Evolutionary conservation across 2,329 filamentous ascomycete species (phyloP).

Genomic region (Pseudocercospora ulei): DNA sequence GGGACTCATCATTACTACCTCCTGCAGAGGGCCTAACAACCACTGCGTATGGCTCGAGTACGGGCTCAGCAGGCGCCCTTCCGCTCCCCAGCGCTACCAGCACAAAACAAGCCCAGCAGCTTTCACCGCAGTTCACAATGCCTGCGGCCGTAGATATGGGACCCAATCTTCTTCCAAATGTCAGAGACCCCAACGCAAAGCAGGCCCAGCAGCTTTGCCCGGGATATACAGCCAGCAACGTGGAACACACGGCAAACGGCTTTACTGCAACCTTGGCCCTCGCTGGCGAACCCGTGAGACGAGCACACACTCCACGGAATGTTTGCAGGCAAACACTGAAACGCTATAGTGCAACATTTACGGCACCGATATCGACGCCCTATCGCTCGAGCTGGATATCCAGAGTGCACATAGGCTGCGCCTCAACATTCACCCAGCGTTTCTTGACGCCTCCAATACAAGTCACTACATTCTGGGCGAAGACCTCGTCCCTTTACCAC

Average conservation of each 20-base stretch:
- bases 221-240: constrained; percentile 48
- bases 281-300: constrained; percentile 42
- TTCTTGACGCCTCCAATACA: constrained; percentile 40
- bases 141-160: constrained; percentile 32
- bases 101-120: too few relatives aligned
- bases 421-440: constrained; percentile 58
- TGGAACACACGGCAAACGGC: constrained; percentile 41
- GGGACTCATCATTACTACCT: constrained; percentile 18
- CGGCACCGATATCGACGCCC: constrained; percentile 59
- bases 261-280: constrained; percentile 46
- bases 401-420: constrained; percentile 53
- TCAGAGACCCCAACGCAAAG: constrained; percentile 53
- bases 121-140: constrained; percentile 29
- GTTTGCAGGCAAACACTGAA: background rate
- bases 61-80: constrained; percentile 22
- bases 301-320: too few relatives aligned
- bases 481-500: constrained; percentile 51
- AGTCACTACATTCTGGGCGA: constrained; percentile 54
- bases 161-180: constrained; percentile 48
- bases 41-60: constrained; percentile 15
- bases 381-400: constrained; percentile 54
- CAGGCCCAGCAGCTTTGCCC: constrained; percentile 53
- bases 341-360: constrained; percentile 56
- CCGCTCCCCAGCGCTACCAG: constrained; percentile 28
- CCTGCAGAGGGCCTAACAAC: constrained; percentile 21